Evolutionary conservation across 2,329 filamentous ascomycete genomes (phyloP).

Genomic region (Gremmenia infestans): DNA sequence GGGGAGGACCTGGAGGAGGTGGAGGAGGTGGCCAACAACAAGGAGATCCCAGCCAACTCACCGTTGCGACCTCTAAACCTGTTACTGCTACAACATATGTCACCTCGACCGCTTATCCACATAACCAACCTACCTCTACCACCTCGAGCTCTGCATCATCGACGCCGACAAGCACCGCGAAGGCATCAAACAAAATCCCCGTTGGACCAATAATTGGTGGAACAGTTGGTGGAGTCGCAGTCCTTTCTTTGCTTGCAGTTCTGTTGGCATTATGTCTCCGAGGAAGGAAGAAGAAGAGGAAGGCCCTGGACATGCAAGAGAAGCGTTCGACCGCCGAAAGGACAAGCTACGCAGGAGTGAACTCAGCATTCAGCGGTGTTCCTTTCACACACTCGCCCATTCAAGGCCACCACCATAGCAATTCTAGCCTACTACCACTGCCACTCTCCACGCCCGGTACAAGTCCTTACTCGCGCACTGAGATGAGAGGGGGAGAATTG

Average conservation of each 20-base stretch:
- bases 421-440: slow-evolving; percentile 1
- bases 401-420: slow-evolving; percentile 1
- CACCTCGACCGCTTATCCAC: background rate
- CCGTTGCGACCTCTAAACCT: background rate
- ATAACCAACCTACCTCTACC: background rate
- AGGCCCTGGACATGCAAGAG: background rate
- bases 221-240: slow-evolving; percentile 17
- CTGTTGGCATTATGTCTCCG: slow-evolving; percentile 14
- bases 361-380: slow-evolving; percentile 18
- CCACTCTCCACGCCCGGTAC: slow-evolving; percentile 3
- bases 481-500: slow-evolving; percentile 11
- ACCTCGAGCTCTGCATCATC: slow-evolving; percentile 7
- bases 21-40: background rate
- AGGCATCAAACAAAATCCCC: slow-evolving; percentile 1
- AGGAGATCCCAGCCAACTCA: background rate
- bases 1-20: background rate
- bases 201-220: slow-evolving; percentile 15
- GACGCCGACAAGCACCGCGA: slow-evolving; percentile 9
- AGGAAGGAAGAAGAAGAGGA: slow-evolving; percentile 14
- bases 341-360: slow-evolving; percentile 18
- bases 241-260: slow-evolving; percentile 12
- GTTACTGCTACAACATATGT: background rate
- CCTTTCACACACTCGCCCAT: slow-evolving; percentile 10
- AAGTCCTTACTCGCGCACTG: background rate
- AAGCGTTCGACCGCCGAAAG: slow-evolving; percentile 7